phyloP scores from a whole-genome alignment of 345 rosid genomes.

The Hypericum androsaemum region DNA sequence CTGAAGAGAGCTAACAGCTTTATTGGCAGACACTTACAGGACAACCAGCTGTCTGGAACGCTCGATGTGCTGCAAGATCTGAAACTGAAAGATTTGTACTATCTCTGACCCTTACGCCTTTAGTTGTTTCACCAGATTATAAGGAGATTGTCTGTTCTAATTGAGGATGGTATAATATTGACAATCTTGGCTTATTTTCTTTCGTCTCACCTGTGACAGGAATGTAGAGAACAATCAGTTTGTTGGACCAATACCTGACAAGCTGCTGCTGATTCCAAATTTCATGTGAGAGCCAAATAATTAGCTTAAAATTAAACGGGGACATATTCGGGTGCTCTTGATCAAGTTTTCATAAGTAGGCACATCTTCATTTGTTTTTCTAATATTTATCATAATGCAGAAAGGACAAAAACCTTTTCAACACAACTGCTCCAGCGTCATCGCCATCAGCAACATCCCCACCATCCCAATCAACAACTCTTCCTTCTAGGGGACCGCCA shows the following conservation, averaged over 20 bases:
- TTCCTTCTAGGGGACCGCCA: conserved; percentile 13
- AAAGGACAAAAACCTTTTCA: conserved; percentile 73
- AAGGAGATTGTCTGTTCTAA: too few relatives aligned
- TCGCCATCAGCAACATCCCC: conserved; percentile 31
- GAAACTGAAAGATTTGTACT: conserved; percentile 74
- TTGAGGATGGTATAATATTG: too few relatives aligned
- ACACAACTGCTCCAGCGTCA: conserved; percentile 38
- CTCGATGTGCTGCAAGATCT: conserved; percentile 80
- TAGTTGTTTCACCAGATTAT: conserved; percentile 7
- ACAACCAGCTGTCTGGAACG: conserved; percentile 77
- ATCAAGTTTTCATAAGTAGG: too few relatives aligned
- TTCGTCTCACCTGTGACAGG: conserved; percentile 34
- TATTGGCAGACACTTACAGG: conserved; percentile 72
- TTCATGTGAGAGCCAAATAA: conserved; percentile 42
- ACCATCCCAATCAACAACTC: conserved; percentile 29
- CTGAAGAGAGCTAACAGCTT: conserved; percentile 24
- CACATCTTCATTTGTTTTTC: too few relatives aligned
- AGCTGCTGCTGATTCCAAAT: conserved; percentile 54
- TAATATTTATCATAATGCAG: conserved; percentile 28
- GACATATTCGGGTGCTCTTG: too few relatives aligned
- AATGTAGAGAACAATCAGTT: conserved; percentile 85
- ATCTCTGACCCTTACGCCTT: conserved; percentile 22
- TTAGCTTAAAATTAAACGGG: background rate
- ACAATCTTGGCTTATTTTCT: conserved; percentile 2
- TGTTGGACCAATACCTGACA: conserved; percentile 78